Base-by-base conservation (phyloP, 225 moss, liverwort and hornwort species). In the Bryum argenteum region DNA sequence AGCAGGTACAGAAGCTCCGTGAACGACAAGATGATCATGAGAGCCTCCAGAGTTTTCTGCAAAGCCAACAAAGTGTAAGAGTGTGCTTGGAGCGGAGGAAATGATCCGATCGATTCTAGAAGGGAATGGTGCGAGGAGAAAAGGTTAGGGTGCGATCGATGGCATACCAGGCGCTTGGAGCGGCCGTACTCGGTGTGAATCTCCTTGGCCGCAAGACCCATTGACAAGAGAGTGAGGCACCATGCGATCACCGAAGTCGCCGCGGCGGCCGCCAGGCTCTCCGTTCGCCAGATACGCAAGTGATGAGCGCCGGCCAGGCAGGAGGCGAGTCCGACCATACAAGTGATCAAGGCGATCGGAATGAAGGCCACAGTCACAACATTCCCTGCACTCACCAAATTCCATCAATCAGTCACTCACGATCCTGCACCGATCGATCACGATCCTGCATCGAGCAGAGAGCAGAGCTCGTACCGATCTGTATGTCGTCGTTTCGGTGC, bases 241-340 rank as follows among this genome's bases (percentile, higher is more conserved):
- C 83, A 83, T 3, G 83, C 84, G 16, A 80, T 78, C 71, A 80
- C 2, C 5, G 84, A 12, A 0, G 75, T 64, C 28, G 77, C 84
- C 21, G 66, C 74, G 10, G 84, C 81, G 17, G 84, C 78, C 0
- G 84, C 77, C 2, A 84, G 60, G 8, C 67, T 48, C 58, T 84
- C 80, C 2, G 80, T 77, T 18, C 84, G 67, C 84, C 84, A 84
- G 11, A 81, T 6, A 2, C 60, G 64, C 57, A 72, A 7, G 58
- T 81, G 84, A 54, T 84, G 84, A 9, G 63, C 75, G 13, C 84
- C 81, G 18, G 81, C 84, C 20, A 84, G 63, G 1, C 54, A 14
- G 0, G 81, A 72, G 5, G 84, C 84, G 0, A 84, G 59, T 2
- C 81, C 84, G 14, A 69, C 84, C 60, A 81, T 63, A 55, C 75